Evolutionary conservation across 2,329 filamentous ascomycete species (phyloP).

Genomic region (Alternaria triticina): DNA sequence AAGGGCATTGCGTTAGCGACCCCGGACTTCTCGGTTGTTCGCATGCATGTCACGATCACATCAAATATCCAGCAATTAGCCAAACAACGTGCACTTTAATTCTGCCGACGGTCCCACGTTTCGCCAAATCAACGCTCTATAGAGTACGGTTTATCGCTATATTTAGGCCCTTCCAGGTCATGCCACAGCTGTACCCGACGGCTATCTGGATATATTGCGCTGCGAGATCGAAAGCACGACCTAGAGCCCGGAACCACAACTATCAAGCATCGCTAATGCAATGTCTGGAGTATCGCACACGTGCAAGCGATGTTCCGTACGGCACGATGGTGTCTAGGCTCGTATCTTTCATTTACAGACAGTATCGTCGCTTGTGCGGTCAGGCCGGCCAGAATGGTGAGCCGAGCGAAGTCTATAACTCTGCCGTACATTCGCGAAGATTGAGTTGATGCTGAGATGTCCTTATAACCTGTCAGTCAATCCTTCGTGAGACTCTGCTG

Average conservation of each 20-base stretch:
- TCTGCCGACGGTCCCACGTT: conserved; percentile 23
- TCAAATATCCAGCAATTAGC: conserved; percentile 43
- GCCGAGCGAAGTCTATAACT: conserved; percentile 35
- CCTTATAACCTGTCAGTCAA: conserved; percentile 3
- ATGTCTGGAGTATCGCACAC: conserved; percentile 22
- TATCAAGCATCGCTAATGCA: conserved; percentile 26
- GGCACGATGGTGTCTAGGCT: conserved; percentile 19
- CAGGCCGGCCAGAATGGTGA: conserved; percentile 19
- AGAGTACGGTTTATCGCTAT: conserved; percentile 7
- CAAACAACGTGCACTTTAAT: conserved; percentile 41
- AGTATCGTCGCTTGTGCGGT: conserved; percentile 25
- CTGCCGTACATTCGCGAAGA: conserved; percentile 8
- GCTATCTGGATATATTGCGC: conserved; percentile 27
- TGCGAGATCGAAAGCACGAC: conserved; percentile 24
- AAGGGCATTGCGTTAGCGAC: conserved; percentile 32
- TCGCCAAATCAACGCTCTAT: conserved; percentile 27
- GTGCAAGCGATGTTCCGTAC: conserved; percentile 25
- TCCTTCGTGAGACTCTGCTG: background rate
- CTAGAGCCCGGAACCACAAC: conserved; percentile 34
- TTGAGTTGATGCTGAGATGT: conserved; percentile 10
- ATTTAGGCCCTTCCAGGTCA: conserved; percentile 32
- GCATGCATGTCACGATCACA: conserved; percentile 33
- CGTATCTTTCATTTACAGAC: conserved; percentile 46
- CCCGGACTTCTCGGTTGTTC: conserved; percentile 30
- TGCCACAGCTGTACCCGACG: conserved; percentile 24